phyloP scores from a whole-genome alignment of 306 rosid genomes.

The Luffa acutangula region DNA sequence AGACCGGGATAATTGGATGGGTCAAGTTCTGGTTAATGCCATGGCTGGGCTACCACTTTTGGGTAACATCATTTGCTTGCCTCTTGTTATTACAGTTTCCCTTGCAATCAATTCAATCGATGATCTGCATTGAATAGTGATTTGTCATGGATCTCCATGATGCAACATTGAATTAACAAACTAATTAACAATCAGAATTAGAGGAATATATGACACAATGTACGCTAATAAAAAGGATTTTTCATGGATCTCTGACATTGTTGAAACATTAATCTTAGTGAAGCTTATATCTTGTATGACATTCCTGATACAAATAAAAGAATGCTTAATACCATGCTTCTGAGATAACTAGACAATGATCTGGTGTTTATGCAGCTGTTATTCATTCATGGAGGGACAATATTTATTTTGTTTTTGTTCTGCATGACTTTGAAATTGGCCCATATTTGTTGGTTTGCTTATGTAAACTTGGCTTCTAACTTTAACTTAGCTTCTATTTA shows the following conservation, averaged over 20 bases:
- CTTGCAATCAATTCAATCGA: neutral
- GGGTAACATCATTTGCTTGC: slow-evolving; percentile 51
- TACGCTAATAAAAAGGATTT: neutral
- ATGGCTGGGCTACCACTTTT: slow-evolving; percentile 96
- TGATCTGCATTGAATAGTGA: neutral
- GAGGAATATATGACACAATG: neutral
- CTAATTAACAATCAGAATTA: neutral
- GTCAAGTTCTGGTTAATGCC: slow-evolving; percentile 98
- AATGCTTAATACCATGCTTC: neutral
- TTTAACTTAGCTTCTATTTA: neutral
- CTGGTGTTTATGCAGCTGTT: neutral
- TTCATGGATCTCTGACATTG: neutral
- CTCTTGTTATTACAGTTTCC: neutral
- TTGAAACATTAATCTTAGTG: neutral
- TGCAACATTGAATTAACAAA: neutral
- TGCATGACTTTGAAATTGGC: neutral
- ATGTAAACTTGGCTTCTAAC: neutral
- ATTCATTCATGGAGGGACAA: neutral
- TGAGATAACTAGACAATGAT: neutral
- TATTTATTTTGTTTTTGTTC: neutral
- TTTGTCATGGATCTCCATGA: neutral
- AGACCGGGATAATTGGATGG: slow-evolving; percentile 90
- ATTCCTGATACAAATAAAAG: neutral
- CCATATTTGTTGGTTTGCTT: neutral
- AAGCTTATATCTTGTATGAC: neutral